These are phyloP conservation scores for Zygotorulaspora florentina DNA, from an alignment of 805 yeast genomes.

Conservation along the genomic window DNA sequence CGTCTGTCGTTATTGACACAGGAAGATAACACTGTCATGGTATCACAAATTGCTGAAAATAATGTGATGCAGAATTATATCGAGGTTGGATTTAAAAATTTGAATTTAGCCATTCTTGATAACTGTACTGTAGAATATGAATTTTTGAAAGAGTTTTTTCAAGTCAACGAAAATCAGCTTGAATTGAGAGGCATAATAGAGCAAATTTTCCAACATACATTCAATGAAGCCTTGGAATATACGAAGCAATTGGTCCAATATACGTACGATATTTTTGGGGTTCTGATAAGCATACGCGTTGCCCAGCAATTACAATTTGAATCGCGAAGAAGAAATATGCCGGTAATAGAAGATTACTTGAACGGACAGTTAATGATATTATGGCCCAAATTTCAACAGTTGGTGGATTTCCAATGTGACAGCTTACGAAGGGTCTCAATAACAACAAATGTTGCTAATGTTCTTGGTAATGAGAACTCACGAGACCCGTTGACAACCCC, in stretches of 20 bases:
- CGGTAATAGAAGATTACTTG: conserved; percentile 62
- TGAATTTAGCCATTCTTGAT: conserved; percentile 68
- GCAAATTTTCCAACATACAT: conserved; percentile 51
- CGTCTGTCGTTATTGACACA: conserved; percentile 55
- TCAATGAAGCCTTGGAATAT: conserved; percentile 46
- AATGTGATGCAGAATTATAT: conserved; percentile 61
- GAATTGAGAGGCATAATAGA: conserved; percentile 45
- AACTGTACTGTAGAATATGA: conserved; percentile 73
- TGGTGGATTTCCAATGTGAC: conserved; percentile 75
- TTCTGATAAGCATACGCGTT: conserved; percentile 68
- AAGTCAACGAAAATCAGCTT: conserved; percentile 39
- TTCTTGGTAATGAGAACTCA: conserved; percentile 17
- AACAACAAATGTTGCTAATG: conserved; percentile 31
- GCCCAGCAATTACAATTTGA: conserved; percentile 61
- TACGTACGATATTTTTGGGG: conserved; percentile 71
- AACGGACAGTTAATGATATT: conserved; percentile 59
- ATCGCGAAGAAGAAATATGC: conserved; percentile 64
- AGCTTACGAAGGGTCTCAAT: conserved; percentile 52
- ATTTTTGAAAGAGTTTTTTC: conserved; percentile 69
- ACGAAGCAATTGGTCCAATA: conserved; percentile 39
- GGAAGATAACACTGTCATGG: conserved; percentile 60
- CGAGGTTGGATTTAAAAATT: conserved; percentile 69
- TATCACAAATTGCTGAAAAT: conserved; percentile 81
- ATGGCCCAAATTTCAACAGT: conserved; percentile 83
- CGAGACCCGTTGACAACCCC: conserved; percentile 41